Conservation (phyloP, 345 rosid genomes). For the Eutrema japonicum region DNA sequence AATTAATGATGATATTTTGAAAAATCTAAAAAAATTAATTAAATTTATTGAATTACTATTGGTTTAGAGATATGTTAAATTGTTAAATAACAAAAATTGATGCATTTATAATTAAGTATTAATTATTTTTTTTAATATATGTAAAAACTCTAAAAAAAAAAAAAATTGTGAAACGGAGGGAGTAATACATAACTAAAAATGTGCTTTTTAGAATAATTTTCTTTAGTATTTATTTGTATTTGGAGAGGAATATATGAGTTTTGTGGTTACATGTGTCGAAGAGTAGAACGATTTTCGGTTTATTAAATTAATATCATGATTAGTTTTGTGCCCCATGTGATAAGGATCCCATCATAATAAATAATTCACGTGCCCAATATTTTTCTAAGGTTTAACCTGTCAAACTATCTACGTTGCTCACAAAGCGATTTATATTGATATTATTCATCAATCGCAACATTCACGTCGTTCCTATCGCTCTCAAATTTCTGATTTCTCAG, state of each 20-base stretch:
- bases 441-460: neutral
- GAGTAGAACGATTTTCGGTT: neutral
- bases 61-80: too few species aligned
- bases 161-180: too few species aligned
- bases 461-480: conserved; percentile 4
- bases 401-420: neutral
- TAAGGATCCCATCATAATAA: neutral
- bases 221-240: neutral
- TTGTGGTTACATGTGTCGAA: neutral
- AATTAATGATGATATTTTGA: too few species aligned
- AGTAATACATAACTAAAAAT: too few species aligned
- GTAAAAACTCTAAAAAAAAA: too few species aligned
- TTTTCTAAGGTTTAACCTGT: neutral
- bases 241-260: conserved; percentile 17
- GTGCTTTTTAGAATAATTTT: too few species aligned
- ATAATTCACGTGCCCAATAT: conserved; percentile 21
- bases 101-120: too few species aligned
- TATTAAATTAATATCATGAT: neutral
- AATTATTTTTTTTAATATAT: too few species aligned
- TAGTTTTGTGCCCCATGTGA: conserved; percentile 3
- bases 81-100: too few species aligned
- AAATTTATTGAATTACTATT: too few species aligned
- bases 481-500: neutral
- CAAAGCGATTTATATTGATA: neutral
- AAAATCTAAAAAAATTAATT: too few species aligned